These are phyloP conservation scores for Suillus variegatus DNA, from an alignment of 768 basidiomycete genomes.

Conservation along the genomic window DNA sequence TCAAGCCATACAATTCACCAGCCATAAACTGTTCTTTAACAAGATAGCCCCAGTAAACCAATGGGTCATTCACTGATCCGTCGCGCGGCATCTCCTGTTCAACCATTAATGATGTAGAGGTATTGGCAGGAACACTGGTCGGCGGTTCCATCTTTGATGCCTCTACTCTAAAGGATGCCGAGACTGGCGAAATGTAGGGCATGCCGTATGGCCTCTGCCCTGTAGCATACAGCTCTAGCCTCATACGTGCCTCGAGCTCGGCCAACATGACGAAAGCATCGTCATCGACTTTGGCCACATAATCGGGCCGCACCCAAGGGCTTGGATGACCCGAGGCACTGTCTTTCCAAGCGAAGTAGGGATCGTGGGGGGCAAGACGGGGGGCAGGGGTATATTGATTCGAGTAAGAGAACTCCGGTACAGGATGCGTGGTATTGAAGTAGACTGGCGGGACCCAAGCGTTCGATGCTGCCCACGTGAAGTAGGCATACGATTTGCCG, in stretches of 20 bases:
- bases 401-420: conserved; percentile 64
- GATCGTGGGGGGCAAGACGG: conserved; percentile 70
- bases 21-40: conserved; percentile 95
- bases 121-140: conserved; percentile 2
- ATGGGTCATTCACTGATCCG: conserved; percentile 50
- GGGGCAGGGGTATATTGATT: conserved; percentile 57
- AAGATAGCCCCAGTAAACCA: conserved; percentile 88
- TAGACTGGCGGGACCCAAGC: conserved; percentile 89
- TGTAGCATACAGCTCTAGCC: conserved; percentile 66
- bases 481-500: conserved; percentile 91
- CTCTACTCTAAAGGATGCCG: conserved; percentile 2
- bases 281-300: conserved; percentile 92
- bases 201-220: conserved; percentile 28
- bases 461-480: conserved; percentile 88
- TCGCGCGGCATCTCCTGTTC: conserved; percentile 9
- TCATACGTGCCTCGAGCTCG: conserved; percentile 87
- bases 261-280: conserved; percentile 95
- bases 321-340: conserved; percentile 40
- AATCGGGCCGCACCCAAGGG: conserved; percentile 87
- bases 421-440: conserved; percentile 41
- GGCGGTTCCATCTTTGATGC: not conserved
- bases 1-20: conserved; percentile 90
- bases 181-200: conserved; percentile 13
- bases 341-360: conserved; percentile 57
- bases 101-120: not conserved